Percentiles rank a stretch among this genome's conserved stretches.
These are phyloP conservation scores for Schwanniomyces pseudopolymorphus DNA, from an alignment of 805 yeast genomes.

Conservation along the genomic window DNA sequence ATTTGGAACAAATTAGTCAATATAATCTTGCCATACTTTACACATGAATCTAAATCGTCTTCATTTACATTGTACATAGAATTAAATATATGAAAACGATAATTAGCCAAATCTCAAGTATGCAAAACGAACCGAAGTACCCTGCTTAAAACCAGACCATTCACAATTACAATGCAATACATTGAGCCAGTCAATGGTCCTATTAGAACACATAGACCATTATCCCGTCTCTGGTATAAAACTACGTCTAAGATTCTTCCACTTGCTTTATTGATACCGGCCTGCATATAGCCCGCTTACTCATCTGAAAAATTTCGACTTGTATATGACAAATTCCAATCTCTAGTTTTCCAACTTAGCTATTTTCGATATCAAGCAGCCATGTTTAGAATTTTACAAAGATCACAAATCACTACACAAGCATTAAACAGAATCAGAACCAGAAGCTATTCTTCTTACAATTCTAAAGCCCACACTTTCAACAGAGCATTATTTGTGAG, in stretches of 20 bases:
- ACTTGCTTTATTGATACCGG: background rate
- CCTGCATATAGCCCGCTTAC: conserved; percentile 3
- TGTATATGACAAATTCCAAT: conserved; percentile 5
- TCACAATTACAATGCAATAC: too few relatives aligned
- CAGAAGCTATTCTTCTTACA: conserved; percentile 9
- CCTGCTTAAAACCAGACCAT: too few relatives aligned
- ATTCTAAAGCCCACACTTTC: conserved; percentile 5
- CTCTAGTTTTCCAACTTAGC: background rate
- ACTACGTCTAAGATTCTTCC: too few relatives aligned
- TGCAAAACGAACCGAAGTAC: too few relatives aligned
- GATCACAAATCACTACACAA: conserved; percentile 12
- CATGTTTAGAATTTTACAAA: conserved; percentile 21
- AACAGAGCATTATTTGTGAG: conserved; percentile 10
- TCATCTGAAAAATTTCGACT: conserved; percentile 8
- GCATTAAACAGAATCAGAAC: conserved; percentile 8
- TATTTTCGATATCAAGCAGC: background rate
- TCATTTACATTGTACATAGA: background rate
- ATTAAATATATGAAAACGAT: too few relatives aligned
- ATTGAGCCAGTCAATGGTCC: too few relatives aligned
- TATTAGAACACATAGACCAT: too few relatives aligned
- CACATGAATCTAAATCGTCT: background rate
- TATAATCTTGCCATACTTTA: too few relatives aligned
- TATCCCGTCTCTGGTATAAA: too few relatives aligned
- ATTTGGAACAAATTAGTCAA: too few relatives aligned
- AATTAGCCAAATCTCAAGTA: too few relatives aligned